Evolutionary conservation across 2,329 filamentous ascomycete genomes (phyloP), one percentile per base, ranked within the genome.

Genomic region (Harringtonia aguacate): DNA sequence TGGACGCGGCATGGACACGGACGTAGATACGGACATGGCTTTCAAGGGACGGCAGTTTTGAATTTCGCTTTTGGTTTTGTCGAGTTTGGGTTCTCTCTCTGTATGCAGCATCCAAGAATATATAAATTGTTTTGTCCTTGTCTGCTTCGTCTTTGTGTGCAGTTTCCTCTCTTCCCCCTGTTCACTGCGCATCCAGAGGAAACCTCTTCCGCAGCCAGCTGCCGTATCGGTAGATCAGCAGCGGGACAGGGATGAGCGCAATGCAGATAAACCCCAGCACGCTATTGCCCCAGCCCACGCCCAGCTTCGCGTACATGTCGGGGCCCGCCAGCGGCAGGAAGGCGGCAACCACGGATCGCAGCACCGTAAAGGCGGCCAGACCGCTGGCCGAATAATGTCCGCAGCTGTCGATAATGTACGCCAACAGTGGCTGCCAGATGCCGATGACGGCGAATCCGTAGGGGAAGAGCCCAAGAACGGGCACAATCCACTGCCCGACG

Each of bases 351-450:
- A 78, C 53, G 14, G 59, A 63, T 20, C 78, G 61, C 5, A 82
- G 56, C 1, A 81, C 70, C 0, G 75, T 77, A 45, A 67, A 78
- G 1, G 77, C 79, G 0, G 79, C 79, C 1, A 79, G 68, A 0
- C 72, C 79, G 17, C 65, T 68, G 24, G 80, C 78, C 1, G 77
- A 73, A 48, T 78, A 73, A 35, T 65, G 58, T 0, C 68, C 64
- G 53, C 73, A 82, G 2, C 69, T 69, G 49, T 84, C 79, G 13
- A 82, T 72, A 15, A 82, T 64, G 51, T 83, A 84, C 21, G 59
- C 58, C 14, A 53, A 56, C 20, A 61, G 49, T 8, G 60, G 59
- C 43, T 62, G 51, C 47, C 57, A 61, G 13, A 59, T 40, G 34
- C 57, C 56, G 28, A 62, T 56, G 12, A 59, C 51, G 34, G 58